Evolutionary conservation across 768 basidiomycete species (phyloP).

Genomic region (Daedaleopsis sinensis): DNA sequence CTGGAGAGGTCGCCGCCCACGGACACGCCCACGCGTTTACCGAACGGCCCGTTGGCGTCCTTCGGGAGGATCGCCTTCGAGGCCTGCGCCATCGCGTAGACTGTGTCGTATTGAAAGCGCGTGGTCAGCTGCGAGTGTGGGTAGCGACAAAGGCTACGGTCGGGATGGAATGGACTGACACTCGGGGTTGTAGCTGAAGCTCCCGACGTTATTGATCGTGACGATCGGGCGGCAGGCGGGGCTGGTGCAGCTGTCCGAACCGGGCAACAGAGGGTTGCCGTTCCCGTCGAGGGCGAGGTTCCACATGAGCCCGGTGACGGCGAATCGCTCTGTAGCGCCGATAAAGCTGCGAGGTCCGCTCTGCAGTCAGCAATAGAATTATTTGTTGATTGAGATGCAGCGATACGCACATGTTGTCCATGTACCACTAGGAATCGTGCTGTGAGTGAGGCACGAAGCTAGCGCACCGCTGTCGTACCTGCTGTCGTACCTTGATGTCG

Average conservation of each 20-base stretch:
- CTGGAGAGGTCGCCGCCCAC: slow-evolving; percentile 59
- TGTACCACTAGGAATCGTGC: slow-evolving; percentile 55
- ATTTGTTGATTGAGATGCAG: neutral
- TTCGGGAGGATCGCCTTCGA: slow-evolving; percentile 75
- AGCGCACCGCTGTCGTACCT: no score
- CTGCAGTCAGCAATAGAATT: slow-evolving; percentile 17
- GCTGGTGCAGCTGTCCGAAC: slow-evolving; percentile 58
- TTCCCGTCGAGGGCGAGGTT: slow-evolving; percentile 67
- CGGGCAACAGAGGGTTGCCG: slow-evolving; percentile 68
- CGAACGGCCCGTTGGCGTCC: slow-evolving; percentile 69
- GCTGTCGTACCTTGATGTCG: slow-evolving; percentile 64
- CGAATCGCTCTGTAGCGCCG: slow-evolving; percentile 43
- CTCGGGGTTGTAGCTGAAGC: slow-evolving; percentile 71
- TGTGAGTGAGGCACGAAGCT: neutral
- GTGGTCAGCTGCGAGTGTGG: neutral
- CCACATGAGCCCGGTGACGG: slow-evolving; percentile 68
- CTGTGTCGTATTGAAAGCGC: slow-evolving; percentile 31
- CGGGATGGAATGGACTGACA: slow-evolving; percentile 58
- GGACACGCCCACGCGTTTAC: slow-evolving; percentile 64
- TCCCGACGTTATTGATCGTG: slow-evolving; percentile 65
- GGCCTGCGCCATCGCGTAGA: slow-evolving; percentile 74
- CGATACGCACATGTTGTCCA: slow-evolving; percentile 61
- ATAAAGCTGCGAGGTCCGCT: slow-evolving; percentile 35
- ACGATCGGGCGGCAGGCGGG: slow-evolving; percentile 70
- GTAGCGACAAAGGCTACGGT: neutral